Evolutionary conservation across 192 early-diverging fungal genomes (phyloP).

Genomic region (Umbelopsis ramanniana): DNA sequence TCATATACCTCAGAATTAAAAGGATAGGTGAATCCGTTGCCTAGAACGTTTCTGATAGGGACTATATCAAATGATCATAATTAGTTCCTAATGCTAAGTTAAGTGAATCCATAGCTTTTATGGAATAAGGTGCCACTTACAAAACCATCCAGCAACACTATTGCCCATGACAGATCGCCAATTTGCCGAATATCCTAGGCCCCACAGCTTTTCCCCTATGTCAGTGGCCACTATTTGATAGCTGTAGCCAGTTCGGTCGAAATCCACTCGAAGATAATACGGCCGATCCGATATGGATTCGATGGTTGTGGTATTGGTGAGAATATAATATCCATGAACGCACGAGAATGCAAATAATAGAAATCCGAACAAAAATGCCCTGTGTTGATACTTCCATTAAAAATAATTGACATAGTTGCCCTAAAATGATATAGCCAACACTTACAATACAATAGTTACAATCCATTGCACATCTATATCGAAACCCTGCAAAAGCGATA

Average conservation of each 20-base stretch:
- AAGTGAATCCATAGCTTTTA: background rate
- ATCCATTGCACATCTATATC: constrained; percentile 42
- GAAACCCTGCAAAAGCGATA: constrained; percentile 1
- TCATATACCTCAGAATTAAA: constrained; percentile 27
- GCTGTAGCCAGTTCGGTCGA: constrained; percentile 37
- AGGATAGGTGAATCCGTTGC: constrained; percentile 36
- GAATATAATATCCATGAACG: constrained; percentile 49
- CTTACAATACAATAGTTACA: constrained; percentile 34
- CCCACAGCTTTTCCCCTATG: constrained; percentile 45
- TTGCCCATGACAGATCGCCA: constrained; percentile 55
- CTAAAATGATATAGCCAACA: background rate
- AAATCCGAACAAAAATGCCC: constrained; percentile 49
- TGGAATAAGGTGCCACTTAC: constrained; percentile 26
- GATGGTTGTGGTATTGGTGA: constrained; percentile 53
- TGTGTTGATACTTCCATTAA: constrained; percentile 25
- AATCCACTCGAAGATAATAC: constrained; percentile 46
- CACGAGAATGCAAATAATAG: constrained; percentile 47
- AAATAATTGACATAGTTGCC: background rate
- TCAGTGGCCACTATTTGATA: constrained; percentile 42
- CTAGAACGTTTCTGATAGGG: constrained; percentile 31
- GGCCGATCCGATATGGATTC: constrained; percentile 45
- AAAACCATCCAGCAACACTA: constrained; percentile 31
- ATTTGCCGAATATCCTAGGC: constrained; percentile 45
- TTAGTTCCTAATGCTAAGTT: background rate
- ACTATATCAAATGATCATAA: constrained; percentile 19